phyloP scores from a whole-genome alignment of 352 stramenopile species.

The Phytophthora citrophthora region DNA sequence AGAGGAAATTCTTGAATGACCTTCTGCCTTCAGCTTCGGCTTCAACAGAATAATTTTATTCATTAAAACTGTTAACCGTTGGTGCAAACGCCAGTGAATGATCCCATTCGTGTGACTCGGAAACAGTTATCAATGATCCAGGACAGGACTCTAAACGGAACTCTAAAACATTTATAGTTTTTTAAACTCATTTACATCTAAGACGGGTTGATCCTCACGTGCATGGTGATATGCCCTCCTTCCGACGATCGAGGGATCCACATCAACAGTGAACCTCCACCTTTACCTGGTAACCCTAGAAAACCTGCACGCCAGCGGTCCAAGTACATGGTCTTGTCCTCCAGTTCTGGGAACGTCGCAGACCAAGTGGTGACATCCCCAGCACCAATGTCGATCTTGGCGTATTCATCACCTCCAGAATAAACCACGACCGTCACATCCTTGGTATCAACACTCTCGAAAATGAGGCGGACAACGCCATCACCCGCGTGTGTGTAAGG shows the following conservation, averaged over 20 bases:
- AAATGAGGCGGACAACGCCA: slow-evolving; percentile 33
- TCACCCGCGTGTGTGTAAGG: slow-evolving; percentile 33
- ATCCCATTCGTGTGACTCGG: too few relatives aligned
- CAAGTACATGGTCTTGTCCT: not conserved
- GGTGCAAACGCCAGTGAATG: too few relatives aligned
- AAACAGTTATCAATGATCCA: too few relatives aligned
- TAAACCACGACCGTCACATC: slow-evolving; percentile 38
- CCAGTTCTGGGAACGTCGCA: not conserved
- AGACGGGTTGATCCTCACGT: slow-evolving; percentile 48
- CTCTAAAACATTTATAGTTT: too few relatives aligned
- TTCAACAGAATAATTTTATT: too few relatives aligned
- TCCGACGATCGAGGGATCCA: slow-evolving; percentile 37
- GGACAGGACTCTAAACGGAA: too few relatives aligned
- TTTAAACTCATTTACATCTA: not conserved
- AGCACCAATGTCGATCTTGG: slow-evolving; percentile 15
- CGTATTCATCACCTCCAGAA: slow-evolving; percentile 27
- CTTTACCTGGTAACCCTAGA: not conserved
- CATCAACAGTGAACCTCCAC: slow-evolving; percentile 22
- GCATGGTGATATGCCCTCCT: slow-evolving; percentile 15
- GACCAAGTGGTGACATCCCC: not conserved
- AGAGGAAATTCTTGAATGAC: too few relatives aligned
- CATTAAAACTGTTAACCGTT: too few relatives aligned
- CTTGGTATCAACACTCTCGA: slow-evolving; percentile 39
- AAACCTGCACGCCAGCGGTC: not conserved
- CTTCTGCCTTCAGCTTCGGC: too few relatives aligned